Conservation (phyloP, 2,329 filamentous ascomycete species). For the Neodidymelliopsis sp. region DNA sequence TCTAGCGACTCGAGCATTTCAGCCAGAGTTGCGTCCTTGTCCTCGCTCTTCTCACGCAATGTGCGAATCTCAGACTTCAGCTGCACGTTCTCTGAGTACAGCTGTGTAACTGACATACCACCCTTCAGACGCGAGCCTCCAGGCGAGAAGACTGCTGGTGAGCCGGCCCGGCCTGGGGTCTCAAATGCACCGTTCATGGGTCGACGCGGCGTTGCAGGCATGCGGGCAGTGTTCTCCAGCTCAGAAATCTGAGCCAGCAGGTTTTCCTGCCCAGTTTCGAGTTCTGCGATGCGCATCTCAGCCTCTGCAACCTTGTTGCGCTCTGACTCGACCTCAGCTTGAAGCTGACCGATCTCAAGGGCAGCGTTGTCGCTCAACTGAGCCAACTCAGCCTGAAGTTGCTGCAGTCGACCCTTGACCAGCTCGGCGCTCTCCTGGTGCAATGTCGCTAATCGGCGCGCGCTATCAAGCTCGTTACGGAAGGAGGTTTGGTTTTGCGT, state of each 20-base stretch:
- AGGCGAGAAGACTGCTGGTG: conserved; percentile 62
- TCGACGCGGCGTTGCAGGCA: conserved; percentile 62
- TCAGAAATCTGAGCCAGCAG: conserved; percentile 63
- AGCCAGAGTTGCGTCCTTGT: conserved; percentile 79
- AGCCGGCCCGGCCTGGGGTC: conserved; percentile 60
- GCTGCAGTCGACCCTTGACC: conserved; percentile 72
- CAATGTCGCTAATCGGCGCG: conserved; percentile 81
- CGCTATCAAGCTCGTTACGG: conserved; percentile 83
- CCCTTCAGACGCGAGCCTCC: conserved; percentile 62
- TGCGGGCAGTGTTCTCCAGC: conserved; percentile 43
- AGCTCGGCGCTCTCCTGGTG: conserved; percentile 79
- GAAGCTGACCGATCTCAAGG: conserved; percentile 59
- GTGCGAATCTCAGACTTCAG: conserved; percentile 75
- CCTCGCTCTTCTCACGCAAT: conserved; percentile 76
- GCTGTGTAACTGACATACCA: conserved; percentile 66
- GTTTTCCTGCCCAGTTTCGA: conserved; percentile 69
- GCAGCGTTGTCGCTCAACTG: conserved; percentile 73
- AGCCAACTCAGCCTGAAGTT: conserved; percentile 70
- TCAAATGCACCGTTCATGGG: conserved; percentile 59
- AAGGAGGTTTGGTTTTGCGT: conserved; percentile 86
- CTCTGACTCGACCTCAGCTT: conserved; percentile 59
- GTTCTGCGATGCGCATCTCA: conserved; percentile 68
- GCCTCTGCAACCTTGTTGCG: conserved; percentile 67
- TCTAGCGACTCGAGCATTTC: conserved; percentile 87
- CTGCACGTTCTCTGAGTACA: conserved; percentile 68